Percentiles rank a stretch among this genome's conserved stretches.
These are phyloP conservation scores for Cetraspora pellucida DNA, from an alignment of 192 early-diverging fungal genomes.

Conservation along the genomic window DNA sequence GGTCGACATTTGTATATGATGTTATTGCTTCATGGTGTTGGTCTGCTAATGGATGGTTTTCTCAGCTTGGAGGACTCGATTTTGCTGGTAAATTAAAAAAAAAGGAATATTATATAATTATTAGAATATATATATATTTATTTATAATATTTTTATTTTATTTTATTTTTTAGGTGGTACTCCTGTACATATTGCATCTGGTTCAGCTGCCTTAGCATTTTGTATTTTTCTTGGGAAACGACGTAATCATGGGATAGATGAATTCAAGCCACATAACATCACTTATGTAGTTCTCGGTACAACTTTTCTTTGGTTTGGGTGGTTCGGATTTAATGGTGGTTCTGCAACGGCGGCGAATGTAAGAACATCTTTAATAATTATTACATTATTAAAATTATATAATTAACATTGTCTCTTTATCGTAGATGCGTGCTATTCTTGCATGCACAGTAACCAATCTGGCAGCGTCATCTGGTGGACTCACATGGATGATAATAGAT, in stretches of 20 bases:
- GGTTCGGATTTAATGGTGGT: constrained; percentile 82
- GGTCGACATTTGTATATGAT: constrained; percentile 67
- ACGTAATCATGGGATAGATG: constrained; percentile 50
- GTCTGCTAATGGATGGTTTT: constrained; percentile 72
- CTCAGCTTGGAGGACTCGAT: constrained; percentile 50
- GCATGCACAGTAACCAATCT: constrained; percentile 69
- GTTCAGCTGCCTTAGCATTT: constrained; percentile 69
- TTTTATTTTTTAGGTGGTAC: constrained; percentile 77
- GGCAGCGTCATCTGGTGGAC: constrained; percentile 58
- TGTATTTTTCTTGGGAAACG: constrained; percentile 68
- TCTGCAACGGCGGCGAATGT: constrained; percentile 55
- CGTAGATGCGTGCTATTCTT: constrained; percentile 54
- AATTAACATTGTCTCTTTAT: too few species aligned
- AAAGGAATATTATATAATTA: too few species aligned
- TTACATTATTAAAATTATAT: too few species aligned
- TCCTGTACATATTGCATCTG: constrained; percentile 71
- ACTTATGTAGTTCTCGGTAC: constrained; percentile 71
- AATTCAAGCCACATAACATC: constrained; percentile 60
- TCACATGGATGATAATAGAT: constrained; percentile 70
- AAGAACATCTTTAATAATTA: too few species aligned
- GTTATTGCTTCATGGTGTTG: constrained; percentile 72
- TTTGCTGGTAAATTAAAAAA: too few species aligned
- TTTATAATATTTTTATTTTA: too few species aligned
- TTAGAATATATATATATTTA: too few species aligned
- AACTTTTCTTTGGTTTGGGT: constrained; percentile 77